These are phyloP conservation scores for Tillandsia fasciculata DNA, from an alignment of 176 grass and related monocot species.

Conservation along the genomic window DNA sequence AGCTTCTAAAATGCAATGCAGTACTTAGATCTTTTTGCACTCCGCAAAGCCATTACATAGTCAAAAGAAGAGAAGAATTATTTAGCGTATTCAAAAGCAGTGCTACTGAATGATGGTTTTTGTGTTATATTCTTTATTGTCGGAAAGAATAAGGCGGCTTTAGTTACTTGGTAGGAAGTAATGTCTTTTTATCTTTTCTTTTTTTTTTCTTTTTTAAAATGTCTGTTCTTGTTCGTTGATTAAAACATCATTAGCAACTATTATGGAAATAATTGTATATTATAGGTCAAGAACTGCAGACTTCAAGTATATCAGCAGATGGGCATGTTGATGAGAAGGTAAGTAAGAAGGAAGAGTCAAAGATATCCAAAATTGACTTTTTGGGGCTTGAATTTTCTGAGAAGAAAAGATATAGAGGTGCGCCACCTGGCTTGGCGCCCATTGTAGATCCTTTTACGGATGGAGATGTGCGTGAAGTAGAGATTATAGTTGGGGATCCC, in stretches of 20 bases:
- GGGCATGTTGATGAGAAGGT: conserved; percentile 14
- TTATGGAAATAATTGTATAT: not conserved
- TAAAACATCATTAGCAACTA: not conserved
- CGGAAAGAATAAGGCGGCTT: not conserved
- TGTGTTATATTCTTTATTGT: not conserved
- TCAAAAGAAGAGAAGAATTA: too few species aligned
- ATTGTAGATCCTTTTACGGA: conserved; percentile 17
- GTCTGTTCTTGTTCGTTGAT: not conserved
- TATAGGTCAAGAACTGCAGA: not conserved
- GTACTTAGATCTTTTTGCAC: too few species aligned
- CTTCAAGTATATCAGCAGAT: not conserved
- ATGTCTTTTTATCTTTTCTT: not conserved
- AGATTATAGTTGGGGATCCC: conserved; percentile 38
- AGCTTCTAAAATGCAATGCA: too few species aligned
- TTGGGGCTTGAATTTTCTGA: conserved; percentile 44
- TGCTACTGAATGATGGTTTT: too few species aligned
- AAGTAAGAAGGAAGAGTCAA: conserved; percentile 27
- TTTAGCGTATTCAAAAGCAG: too few species aligned
- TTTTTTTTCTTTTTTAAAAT: not conserved
- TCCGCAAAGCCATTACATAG: too few species aligned
- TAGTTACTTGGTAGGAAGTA: not conserved
- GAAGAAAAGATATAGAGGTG: conserved; percentile 39
- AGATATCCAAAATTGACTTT: conserved; percentile 33
- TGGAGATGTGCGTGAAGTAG: conserved; percentile 26
- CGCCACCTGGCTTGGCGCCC: conserved; percentile 31